These are phyloP conservation scores for Heliophila coronopifolia DNA, from an alignment of 441 rosid species.

Conservation along the genomic window DNA sequence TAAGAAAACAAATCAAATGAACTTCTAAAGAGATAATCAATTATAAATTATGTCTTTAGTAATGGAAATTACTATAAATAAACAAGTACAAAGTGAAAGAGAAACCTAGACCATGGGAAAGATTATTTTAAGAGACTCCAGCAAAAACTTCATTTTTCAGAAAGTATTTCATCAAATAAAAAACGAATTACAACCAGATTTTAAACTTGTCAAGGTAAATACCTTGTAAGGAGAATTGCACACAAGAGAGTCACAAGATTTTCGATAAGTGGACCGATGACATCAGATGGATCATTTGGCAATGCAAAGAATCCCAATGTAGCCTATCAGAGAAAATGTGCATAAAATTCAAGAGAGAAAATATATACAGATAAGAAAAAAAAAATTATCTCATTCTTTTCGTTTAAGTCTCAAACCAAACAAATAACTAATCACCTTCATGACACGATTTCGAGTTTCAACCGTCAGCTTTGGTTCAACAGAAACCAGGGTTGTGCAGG, in stretches of 20 bases:
- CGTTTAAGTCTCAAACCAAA: background rate
- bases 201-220: conserved; percentile 26
- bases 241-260: conserved; percentile 93
- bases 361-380: background rate
- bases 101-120: conserved; percentile 4
- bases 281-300: conserved; percentile 87
- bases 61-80: background rate
- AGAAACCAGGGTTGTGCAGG: conserved; percentile 95
- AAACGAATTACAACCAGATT: conserved; percentile 1
- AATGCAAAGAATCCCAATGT: conserved; percentile 94
- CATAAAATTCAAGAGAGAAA: conserved; percentile 5
- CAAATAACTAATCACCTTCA: conserved; percentile 60
- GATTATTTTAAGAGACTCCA: background rate
- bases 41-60: background rate
- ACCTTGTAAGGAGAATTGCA: conserved; percentile 98
- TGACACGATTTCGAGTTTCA: conserved; percentile 88
- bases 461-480: conserved; percentile 94
- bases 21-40: background rate
- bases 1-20: conserved; percentile 1
- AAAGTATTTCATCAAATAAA: conserved; percentile 4
- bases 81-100: conserved; percentile 2
- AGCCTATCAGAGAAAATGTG: conserved; percentile 54
- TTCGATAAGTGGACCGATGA: conserved; percentile 81
- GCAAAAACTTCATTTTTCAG: background rate
- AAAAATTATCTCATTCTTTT: background rate